phyloP scores from a whole-genome alignment of 768 basidiomycete genomes.

The Collybia mongolica region DNA sequence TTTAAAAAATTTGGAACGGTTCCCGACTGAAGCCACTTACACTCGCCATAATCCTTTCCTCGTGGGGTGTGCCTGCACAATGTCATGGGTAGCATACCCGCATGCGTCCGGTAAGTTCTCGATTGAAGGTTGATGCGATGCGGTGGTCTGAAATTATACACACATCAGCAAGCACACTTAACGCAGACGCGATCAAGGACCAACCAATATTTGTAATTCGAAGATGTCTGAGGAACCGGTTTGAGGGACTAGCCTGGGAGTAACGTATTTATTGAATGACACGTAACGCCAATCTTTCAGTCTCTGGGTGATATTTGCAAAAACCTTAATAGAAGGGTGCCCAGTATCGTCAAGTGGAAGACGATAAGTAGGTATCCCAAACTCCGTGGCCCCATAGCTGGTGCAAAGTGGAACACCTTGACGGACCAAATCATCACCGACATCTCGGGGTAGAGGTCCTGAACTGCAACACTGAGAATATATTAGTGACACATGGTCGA shows the following conservation, averaged over 20 bases:
- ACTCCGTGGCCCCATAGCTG: constrained; percentile 15
- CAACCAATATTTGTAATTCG: constrained; percentile 32
- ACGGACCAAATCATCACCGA: constrained; percentile 6
- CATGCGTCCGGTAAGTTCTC: constrained; percentile 31
- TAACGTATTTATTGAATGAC: constrained; percentile 6
- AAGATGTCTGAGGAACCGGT: constrained; percentile 20
- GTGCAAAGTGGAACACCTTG: constrained; percentile 8
- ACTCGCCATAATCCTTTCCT: constrained; percentile 40
- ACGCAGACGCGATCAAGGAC: neutral
- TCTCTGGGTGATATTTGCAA: too few relatives aligned
- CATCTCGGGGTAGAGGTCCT: constrained; percentile 9
- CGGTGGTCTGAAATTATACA: constrained; percentile 18
- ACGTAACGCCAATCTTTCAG: constrained; percentile 12
- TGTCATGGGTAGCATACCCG: constrained; percentile 42
- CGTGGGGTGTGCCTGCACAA: constrained; percentile 40
- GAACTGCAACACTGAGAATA: constrained; percentile 5
- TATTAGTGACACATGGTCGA: neutral
- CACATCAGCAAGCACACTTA: neutral
- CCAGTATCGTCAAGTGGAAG: constrained; percentile 11
- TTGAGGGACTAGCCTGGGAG: constrained; percentile 24
- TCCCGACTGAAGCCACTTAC: constrained; percentile 20
- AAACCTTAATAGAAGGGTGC: too few relatives aligned
- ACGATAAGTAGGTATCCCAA: constrained; percentile 5
- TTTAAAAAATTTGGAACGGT: neutral
- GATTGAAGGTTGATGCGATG: constrained; percentile 21